phyloP scores from a whole-genome alignment of 2,329 filamentous ascomycete genomes.

The Fusarium decemcellulare region DNA sequence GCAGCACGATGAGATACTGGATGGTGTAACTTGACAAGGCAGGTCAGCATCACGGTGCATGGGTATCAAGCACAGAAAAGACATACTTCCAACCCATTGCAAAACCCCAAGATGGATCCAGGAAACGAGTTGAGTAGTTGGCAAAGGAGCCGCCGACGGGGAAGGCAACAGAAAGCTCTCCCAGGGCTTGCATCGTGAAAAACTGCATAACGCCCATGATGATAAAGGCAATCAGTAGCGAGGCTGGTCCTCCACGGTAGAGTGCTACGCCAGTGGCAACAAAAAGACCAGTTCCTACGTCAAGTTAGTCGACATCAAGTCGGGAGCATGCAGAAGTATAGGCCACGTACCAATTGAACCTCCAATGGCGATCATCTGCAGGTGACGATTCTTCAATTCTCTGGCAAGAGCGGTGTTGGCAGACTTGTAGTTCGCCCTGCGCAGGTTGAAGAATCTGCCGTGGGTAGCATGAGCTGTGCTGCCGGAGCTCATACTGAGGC shows the following conservation, averaged over 20 bases:
- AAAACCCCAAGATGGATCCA: conserved; percentile 97
- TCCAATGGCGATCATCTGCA: conserved; percentile 67
- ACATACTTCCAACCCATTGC: conserved; percentile 93
- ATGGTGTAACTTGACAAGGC: conserved; percentile 76
- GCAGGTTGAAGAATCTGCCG: conserved; percentile 64
- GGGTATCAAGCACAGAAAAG: not conserved
- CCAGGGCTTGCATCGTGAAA: conserved; percentile 90
- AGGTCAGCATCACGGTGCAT: not conserved
- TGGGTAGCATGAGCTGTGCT: conserved; percentile 19
- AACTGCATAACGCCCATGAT: conserved; percentile 90
- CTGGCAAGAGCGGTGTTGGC: conserved; percentile 81
- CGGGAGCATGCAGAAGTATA: not conserved
- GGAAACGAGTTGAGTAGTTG: conserved; percentile 90
- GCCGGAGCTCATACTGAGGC: conserved; percentile 25
- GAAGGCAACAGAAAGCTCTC: conserved; percentile 90
- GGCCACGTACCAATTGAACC: conserved; percentile 79
- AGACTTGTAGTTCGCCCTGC: conserved; percentile 77
- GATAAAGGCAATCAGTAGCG: conserved; percentile 80
- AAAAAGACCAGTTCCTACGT: conserved; percentile 82
- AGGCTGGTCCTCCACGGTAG: conserved; percentile 80
- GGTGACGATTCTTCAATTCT: conserved; percentile 82
- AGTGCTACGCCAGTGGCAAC: conserved; percentile 85
- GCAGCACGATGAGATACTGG: conserved; percentile 87
- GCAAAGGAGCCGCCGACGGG: conserved; percentile 94
- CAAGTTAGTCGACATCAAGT: not conserved